Percentiles rank a stretch among this genome's conserved stretches.
Conservation (phyloP, 768 basidiomycete species). For the Kwoniella bestiolae region DNA sequence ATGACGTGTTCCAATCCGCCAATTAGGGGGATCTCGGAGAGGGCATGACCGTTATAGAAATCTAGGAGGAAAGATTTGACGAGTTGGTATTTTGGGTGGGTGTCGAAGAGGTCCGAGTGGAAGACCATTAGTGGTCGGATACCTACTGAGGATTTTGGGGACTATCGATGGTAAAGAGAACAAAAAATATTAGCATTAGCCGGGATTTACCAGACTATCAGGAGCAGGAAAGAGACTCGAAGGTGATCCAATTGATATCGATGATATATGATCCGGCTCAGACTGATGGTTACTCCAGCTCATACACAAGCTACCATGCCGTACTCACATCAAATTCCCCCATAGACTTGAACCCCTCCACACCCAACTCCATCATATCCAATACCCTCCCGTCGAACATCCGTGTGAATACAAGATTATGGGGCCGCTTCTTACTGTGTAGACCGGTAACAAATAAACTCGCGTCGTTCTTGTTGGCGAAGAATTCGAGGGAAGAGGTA, state of each 20-base stretch:
- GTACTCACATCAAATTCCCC: conserved; percentile 75
- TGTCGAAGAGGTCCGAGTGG: conserved; percentile 90
- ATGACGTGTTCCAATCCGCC: conserved; percentile 55
- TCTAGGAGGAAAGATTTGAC: conserved; percentile 88
- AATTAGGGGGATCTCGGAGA: conserved; percentile 76
- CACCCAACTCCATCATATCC: conserved; percentile 94
- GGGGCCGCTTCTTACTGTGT: conserved; percentile 90
- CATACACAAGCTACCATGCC: too few species aligned
- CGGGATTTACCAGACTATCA: too few species aligned
- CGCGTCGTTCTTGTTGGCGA: conserved; percentile 91
- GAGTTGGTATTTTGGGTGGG: conserved; percentile 87
- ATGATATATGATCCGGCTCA: too few species aligned
- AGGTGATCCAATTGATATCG: too few species aligned
- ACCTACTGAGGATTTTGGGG: conserved; percentile 83
- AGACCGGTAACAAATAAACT: conserved; percentile 87
- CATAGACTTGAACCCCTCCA: conserved; percentile 80
- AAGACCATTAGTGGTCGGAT: conserved; percentile 94
- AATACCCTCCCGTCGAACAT: conserved; percentile 83
- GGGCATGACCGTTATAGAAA: conserved; percentile 81
- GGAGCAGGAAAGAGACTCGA: too few species aligned
- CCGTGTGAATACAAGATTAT: conserved; percentile 80
- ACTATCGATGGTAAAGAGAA: too few species aligned
- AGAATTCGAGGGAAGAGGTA: conserved; percentile 82
- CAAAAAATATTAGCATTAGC: too few species aligned
- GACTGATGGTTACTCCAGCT: too few species aligned